Evolutionary conservation across 2,329 filamentous ascomycete genomes (phyloP).

Genomic region (Venturia effusa): DNA sequence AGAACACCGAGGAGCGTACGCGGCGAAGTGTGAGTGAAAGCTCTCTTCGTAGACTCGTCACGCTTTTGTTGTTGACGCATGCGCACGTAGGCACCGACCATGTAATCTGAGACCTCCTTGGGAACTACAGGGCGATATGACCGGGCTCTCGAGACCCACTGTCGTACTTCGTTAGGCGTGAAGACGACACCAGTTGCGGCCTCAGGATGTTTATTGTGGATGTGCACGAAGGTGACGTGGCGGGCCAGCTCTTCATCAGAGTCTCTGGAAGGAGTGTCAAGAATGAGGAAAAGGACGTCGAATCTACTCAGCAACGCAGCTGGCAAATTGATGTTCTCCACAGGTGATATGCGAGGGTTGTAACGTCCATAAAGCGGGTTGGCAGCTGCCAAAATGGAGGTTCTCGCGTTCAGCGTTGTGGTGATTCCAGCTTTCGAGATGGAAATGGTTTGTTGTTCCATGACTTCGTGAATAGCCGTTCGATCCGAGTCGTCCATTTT

Average conservation of each 20-base stretch:
- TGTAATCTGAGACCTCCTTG: conserved; percentile 80
- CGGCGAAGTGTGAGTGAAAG: conserved; percentile 87
- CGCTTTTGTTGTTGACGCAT: conserved; percentile 86
- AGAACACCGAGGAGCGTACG: conserved; percentile 88
- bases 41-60: conserved; percentile 81
- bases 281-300: conserved; percentile 90
- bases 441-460: conserved; percentile 80
- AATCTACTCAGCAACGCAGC: conserved; percentile 94
- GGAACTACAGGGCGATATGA: conserved; percentile 82
- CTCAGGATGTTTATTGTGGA: conserved; percentile 73
- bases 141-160: conserved; percentile 88
- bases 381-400: conserved; percentile 88
- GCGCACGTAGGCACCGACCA: conserved; percentile 92
- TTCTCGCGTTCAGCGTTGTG: conserved; percentile 90
- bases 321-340: conserved; percentile 99
- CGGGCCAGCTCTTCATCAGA: conserved; percentile 85
- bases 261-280: conserved; percentile 86
- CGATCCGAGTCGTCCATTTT: conserved; percentile 81
- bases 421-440: conserved; percentile 91
- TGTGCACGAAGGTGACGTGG: conserved; percentile 94
- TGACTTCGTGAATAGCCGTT: conserved; percentile 77
- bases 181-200: conserved; percentile 49
- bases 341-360: conserved; percentile 91
- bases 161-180: conserved; percentile 82
- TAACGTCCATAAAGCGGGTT: conserved; percentile 97